A percentile compares a stretch with the other conserved stretches of the same genome.
phyloP scores from a whole-genome alignment of 73 alveolate species.

The Durusdinium trenchii region DNA sequence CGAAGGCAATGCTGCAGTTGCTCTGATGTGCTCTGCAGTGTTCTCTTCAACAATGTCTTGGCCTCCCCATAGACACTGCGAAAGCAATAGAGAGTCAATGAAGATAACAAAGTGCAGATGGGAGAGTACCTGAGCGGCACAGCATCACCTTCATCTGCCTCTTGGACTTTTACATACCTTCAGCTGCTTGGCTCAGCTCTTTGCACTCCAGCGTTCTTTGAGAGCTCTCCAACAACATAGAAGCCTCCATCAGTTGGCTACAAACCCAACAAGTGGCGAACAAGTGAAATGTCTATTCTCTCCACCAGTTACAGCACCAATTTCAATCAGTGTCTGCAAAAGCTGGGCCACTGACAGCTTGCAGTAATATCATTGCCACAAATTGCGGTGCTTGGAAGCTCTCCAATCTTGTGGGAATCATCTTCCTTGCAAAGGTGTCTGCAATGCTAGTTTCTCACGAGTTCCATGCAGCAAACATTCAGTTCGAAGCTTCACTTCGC shows the following conservation, averaged over 20 bases:
- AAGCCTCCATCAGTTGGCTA: not conserved
- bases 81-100: constrained; percentile 78
- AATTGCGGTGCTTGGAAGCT: constrained; percentile 77
- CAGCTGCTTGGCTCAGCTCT: constrained; percentile 8
- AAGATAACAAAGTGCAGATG: constrained; percentile 55
- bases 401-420: constrained; percentile 88
- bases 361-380: constrained; percentile 92
- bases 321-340: too few relatives aligned
- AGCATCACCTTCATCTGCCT: not conserved
- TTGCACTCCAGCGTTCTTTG: constrained; percentile 73
- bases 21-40: too few relatives aligned
- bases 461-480: not conserved
- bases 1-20: too few relatives aligned
- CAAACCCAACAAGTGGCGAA: too few relatives aligned
- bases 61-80: constrained; percentile 93
- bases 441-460: not conserved
- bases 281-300: too few relatives aligned
- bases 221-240: constrained; percentile 83
- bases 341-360: too few relatives aligned
- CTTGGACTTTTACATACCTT: not conserved
- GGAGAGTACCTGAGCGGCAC: constrained; percentile 64
- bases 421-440: constrained; percentile 26
- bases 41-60: not conserved
- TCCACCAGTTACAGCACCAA: too few relatives aligned
- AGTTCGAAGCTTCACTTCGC: not conserved